A percentile compares a stretch with the other conserved stretches of the same genome.
Conservation (phyloP, 1,139 yeast species). For the Candida neerlandica region DNA sequence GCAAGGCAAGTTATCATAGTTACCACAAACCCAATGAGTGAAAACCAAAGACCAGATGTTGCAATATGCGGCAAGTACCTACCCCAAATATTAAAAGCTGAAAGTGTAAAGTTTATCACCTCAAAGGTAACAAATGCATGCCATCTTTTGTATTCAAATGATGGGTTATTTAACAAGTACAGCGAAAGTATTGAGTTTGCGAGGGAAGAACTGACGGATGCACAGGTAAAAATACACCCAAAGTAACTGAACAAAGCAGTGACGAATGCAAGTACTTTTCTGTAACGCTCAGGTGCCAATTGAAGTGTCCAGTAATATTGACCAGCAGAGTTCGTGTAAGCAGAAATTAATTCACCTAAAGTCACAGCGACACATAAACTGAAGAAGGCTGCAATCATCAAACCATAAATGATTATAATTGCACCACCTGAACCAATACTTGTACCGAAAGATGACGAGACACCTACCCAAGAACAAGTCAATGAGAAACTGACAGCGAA, state of each 20-base stretch:
- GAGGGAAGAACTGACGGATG: conserved; percentile 12
- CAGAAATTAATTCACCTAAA: conserved; percentile 21
- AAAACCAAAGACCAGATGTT: conserved; percentile 53
- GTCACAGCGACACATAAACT: conserved; percentile 12
- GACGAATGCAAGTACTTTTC: conserved; percentile 9
- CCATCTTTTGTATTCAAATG: conserved; percentile 42
- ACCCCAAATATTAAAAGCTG: conserved; percentile 58
- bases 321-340: conserved; percentile 23
- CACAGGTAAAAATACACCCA: conserved; percentile 14
- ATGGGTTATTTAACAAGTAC: not conserved
- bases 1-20: conserved; percentile 61
- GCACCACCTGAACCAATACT: conserved; percentile 56
- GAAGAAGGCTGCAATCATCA: conserved; percentile 28
- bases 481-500: conserved; percentile 53
- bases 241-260: conserved; percentile 13
- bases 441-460: conserved; percentile 51
- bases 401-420: conserved; percentile 48
- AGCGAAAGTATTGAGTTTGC: conserved; percentile 10
- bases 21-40: conserved; percentile 52
- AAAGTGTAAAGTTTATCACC: conserved; percentile 37
- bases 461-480: conserved; percentile 59
- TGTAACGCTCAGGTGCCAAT: conserved; percentile 11
- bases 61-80: conserved; percentile 56
- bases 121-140: conserved; percentile 57
- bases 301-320: conserved; percentile 23